A percentile compares a stretch with the other conserved stretches of the same genome.
Evolutionary conservation across 2,329 filamentous ascomycete genomes (phyloP).

Genomic region (Triangularia setosa): DNA sequence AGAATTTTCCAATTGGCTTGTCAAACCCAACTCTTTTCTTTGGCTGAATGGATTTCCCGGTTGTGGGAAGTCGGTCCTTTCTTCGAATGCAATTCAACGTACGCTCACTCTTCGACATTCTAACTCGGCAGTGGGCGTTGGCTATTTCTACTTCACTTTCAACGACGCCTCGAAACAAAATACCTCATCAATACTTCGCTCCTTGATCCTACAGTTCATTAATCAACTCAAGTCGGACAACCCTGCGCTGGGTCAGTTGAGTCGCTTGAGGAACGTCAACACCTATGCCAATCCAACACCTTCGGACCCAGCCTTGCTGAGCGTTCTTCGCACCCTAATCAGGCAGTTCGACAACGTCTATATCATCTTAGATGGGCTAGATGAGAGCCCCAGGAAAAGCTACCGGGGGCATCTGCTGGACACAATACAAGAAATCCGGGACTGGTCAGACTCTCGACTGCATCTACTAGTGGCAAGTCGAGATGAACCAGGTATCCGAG

Average conservation of each 20-base stretch:
- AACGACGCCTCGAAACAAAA: slow-evolving; percentile 34
- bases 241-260: slow-evolving; percentile 18
- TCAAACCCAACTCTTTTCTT: slow-evolving; percentile 30
- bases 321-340: slow-evolving; percentile 26
- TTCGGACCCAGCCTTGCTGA: slow-evolving; percentile 22
- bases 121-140: slow-evolving; percentile 31
- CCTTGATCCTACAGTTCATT: slow-evolving; percentile 34
- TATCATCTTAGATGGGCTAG: slow-evolving; percentile 36
- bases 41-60: slow-evolving; percentile 39
- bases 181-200: slow-evolving; percentile 31
- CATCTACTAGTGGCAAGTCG: slow-evolving; percentile 35
- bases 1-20: slow-evolving; percentile 30
- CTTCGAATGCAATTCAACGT: slow-evolving; percentile 26
- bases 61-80: slow-evolving; percentile 39
- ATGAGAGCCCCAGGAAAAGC: slow-evolving; percentile 32
- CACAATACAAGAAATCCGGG: slow-evolving; percentile 25
- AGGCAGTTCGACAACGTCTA: slow-evolving; percentile 31
- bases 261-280: slow-evolving; percentile 20
- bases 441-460: slow-evolving; percentile 24
- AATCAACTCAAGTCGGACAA: slow-evolving; percentile 21
- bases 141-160: slow-evolving; percentile 41
- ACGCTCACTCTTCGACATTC: slow-evolving; percentile 7
- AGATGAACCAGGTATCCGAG: slow-evolving; percentile 31
- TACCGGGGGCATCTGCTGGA: slow-evolving; percentile 28
- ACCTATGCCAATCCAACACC: slow-evolving; percentile 11